Percentiles rank a stretch among this genome's conserved stretches.
phyloP scores from a whole-genome alignment of 169 alveolate genomes.

The Eimeria necatrix region DNA sequence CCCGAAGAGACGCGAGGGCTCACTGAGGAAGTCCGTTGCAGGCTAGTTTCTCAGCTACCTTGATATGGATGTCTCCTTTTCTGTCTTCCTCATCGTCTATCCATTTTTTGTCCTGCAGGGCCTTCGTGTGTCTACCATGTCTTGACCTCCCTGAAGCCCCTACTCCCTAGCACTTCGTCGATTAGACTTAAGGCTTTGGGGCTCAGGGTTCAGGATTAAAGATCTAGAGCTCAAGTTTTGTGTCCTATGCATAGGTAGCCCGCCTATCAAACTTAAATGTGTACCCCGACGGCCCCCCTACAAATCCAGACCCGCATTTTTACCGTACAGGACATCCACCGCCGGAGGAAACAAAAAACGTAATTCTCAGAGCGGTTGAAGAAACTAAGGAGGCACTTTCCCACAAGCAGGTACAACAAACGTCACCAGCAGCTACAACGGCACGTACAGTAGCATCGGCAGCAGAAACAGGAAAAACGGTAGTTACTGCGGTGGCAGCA shows the following conservation, averaged over 20 bases:
- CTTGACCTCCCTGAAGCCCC: too few relatives aligned
- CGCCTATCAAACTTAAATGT: constrained; percentile 87
- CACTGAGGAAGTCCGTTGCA: constrained; percentile 91
- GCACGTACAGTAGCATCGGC: neutral
- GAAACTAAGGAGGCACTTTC: constrained; percentile 91
- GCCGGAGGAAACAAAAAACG: constrained; percentile 92
- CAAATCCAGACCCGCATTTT: constrained; percentile 93
- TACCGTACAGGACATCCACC: constrained; percentile 96
- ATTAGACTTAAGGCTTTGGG: neutral
- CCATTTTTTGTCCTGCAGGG: too few relatives aligned
- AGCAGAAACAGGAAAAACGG: constrained; percentile 7
- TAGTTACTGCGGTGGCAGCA: neutral
- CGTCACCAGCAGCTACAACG: too few relatives aligned
- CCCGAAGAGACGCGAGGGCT: constrained; percentile 97
- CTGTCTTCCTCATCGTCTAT: too few relatives aligned
- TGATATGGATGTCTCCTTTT: too few relatives aligned
- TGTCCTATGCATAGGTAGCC: constrained; percentile 81
- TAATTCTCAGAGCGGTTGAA: constrained; percentile 91
- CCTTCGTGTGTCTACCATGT: too few relatives aligned
- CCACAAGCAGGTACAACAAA: constrained; percentile 85
- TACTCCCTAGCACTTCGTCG: too few relatives aligned
- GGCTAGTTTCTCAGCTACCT: neutral
- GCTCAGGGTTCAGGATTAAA: neutral
- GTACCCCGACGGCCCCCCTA: constrained; percentile 92
- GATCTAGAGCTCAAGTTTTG: neutral